Evolutionary conservation across 1,139 yeast species (phyloP).

Genomic region (Hansenula lynferdii): DNA sequence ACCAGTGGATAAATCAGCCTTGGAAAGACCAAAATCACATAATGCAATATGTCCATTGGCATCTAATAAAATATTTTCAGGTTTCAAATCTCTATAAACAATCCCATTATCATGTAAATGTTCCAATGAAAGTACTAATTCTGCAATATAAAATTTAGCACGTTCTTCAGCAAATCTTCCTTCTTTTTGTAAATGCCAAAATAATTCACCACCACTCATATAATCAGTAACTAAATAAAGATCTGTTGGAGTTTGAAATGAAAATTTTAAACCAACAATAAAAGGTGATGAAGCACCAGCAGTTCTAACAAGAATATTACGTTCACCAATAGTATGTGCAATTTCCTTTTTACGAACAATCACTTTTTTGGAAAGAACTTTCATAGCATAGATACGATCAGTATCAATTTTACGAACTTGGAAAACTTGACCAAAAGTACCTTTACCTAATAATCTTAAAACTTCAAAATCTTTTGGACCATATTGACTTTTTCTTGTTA

Average conservation of each 20-base stretch:
- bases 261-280: slow-evolving; percentile 90
- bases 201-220: slow-evolving; percentile 97
- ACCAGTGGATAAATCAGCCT: slow-evolving; percentile 75
- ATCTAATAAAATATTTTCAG: slow-evolving; percentile 88
- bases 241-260: slow-evolving; percentile 92
- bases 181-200: slow-evolving; percentile 96
- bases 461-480: slow-evolving; percentile 96
- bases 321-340: slow-evolving; percentile 96
- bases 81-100: slow-evolving; percentile 91
- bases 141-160: slow-evolving; percentile 95
- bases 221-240: slow-evolving; percentile 91
- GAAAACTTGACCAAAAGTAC: slow-evolving; percentile 96
- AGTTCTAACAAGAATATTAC: slow-evolving; percentile 89
- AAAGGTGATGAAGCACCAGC: slow-evolving; percentile 82
- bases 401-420: slow-evolving; percentile 92
- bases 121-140: slow-evolving; percentile 84
- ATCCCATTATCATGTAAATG: slow-evolving; percentile 90
- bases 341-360: slow-evolving; percentile 95
- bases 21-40: slow-evolving; percentile 95
- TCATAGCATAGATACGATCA: slow-evolving; percentile 92
- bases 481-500: slow-evolving; percentile 66
- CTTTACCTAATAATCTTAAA: slow-evolving; percentile 84
- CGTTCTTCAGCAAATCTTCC: slow-evolving; percentile 90
- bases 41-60: slow-evolving; percentile 96
- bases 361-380: slow-evolving; percentile 87